A percentile compares a stretch with the other conserved stretches of the same genome.
These are phyloP conservation scores for Solanum ossicruentum DNA, from an alignment of 257 asterid genomes.

Conservation along the genomic window DNA sequence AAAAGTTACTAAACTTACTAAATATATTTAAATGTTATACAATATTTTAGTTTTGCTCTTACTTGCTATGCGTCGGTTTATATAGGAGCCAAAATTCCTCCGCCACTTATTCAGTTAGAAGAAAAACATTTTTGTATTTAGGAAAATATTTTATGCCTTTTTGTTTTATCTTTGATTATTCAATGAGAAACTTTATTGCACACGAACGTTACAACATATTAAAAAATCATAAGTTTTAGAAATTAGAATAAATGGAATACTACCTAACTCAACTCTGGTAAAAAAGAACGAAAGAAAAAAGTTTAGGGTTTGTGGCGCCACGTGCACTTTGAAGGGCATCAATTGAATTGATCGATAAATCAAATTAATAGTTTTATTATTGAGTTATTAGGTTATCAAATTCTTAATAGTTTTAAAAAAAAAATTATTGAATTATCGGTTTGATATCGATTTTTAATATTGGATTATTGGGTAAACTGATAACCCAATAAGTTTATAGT, in stretches of 20 bases:
- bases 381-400: no score
- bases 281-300: neutral
- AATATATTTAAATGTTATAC: neutral
- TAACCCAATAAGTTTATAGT: no score
- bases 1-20: neutral
- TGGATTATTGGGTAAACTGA: no score
- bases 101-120: neutral
- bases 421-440: no score
- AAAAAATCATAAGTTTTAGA: neutral
- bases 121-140: neutral
- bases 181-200: neutral
- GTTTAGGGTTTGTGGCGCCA: neutral
- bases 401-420: no score
- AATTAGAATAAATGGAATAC: neutral
- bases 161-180: neutral
- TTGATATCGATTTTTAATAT: no score
- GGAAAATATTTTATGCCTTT: neutral
- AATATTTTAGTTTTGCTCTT: neutral
- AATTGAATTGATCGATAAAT: no score
- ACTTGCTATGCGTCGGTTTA: neutral
- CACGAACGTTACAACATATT: neutral
- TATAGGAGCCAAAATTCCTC: no score
- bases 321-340: no score
- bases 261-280: constrained; percentile 6
- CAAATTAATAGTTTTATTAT: no score